Evolutionary conservation across 805 yeast genomes (phyloP), one percentile per base, ranked within the genome.

Genomic region (Candida piceae): DNA sequence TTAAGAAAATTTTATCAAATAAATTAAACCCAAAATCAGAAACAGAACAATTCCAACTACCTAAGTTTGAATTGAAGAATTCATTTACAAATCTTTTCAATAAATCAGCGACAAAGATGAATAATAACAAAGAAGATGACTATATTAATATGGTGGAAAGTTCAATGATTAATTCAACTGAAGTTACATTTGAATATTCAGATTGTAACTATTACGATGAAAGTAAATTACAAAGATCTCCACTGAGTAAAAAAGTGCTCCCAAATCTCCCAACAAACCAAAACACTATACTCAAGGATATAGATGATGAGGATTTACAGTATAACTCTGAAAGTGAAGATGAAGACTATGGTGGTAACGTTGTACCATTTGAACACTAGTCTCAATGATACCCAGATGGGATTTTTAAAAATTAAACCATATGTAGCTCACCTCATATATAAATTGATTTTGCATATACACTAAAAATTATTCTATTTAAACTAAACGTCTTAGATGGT

Each of bases 291-390:
- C 26, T 24, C 13, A 24, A 24, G 6, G 13, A 12, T 24, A 7
- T 24, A 9, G 26, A 7, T 9, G 26, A 24, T 5, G 13, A 7
- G 13, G 9, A 24, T 12, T 5, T 24, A 24, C 9, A 24, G 13
- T 21, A 21, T 21, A 21, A 21, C 10, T 21, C 23, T 7, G 26
- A 24, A 9, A 24, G 26, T 5, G 46, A 45, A 12, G 46, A 38
- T 15, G 50, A 47, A 8, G 53, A 54, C 29, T 50, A 53, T 32
- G 62, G 60, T 2, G 57, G 58, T 2, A 48, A 47, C 5, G 46
- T 41, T 2, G 30, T 32, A 20, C 43, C 49, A 7, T 31, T 36
- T 23, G 38, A 40, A 7, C 24, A 28, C 8, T 18, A n/a, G n/a
- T n/a, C n/a, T n/a, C n/a, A n/a, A n/a, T n/a, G n/a, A n/a, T n/a